phyloP scores from a whole-genome alignment of 2,329 filamentous ascomycete genomes.

The Colletotrichum tofieldiae region DNA sequence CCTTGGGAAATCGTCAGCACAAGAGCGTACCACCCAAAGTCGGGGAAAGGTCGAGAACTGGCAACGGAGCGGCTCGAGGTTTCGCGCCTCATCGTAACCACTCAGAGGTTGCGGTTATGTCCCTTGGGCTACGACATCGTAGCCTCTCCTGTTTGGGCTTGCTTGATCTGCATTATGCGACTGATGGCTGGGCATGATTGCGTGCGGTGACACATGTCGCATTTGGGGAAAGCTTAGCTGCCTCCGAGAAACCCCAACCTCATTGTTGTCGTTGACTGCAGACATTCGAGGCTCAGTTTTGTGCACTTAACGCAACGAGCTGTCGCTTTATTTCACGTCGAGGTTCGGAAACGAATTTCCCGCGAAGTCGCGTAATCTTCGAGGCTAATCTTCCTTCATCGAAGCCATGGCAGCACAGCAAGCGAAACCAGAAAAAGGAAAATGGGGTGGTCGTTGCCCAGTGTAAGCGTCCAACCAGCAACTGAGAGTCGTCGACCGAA shows the following conservation, averaged over 20 bases:
- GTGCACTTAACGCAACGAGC: background rate
- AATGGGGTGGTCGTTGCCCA: constrained; percentile 1
- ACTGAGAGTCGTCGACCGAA: constrained; percentile 21
- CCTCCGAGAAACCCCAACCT: background rate
- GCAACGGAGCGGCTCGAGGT: background rate
- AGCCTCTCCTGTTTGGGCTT: constrained; percentile 28
- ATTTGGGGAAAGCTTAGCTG: constrained; percentile 3
- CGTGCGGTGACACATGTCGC: constrained; percentile 11
- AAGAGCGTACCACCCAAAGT: background rate
- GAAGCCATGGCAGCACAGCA: background rate
- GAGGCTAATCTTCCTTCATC: constrained; percentile 7
- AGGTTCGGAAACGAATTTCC: constrained; percentile 9
- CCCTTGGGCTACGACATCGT: constrained; percentile 1
- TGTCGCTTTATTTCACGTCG: background rate
- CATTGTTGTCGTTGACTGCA: background rate
- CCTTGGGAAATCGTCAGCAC: background rate
- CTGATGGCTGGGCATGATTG: constrained; percentile 10
- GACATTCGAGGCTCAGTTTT: background rate
- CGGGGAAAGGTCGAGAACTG: background rate
- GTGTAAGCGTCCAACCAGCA: background rate
- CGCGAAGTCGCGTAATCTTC: background rate
- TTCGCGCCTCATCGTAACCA: constrained; percentile 7
- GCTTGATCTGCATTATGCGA: constrained; percentile 38
- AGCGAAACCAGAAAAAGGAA: background rate
- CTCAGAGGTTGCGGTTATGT: constrained; percentile 3